Conservation (phyloP, 2,329 filamentous ascomycete genomes). For the Tolypocladium paradoxum region DNA sequence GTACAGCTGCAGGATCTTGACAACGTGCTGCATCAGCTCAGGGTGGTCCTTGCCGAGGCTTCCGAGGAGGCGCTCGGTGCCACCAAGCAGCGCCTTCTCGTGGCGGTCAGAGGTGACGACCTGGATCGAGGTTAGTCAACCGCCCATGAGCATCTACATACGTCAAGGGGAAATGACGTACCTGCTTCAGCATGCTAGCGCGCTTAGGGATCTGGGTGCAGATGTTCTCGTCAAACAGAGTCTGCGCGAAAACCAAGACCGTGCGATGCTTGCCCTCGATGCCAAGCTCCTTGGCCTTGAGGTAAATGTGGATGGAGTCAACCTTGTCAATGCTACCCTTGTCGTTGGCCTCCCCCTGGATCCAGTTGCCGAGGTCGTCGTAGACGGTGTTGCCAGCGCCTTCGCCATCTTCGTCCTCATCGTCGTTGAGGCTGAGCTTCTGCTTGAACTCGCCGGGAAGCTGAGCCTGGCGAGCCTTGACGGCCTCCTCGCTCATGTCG, state of each 20-base stretch:
- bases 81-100: slow-evolving; percentile 89
- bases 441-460: slow-evolving; percentile 93
- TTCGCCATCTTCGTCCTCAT: slow-evolving; percentile 72
- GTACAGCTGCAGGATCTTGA: slow-evolving; percentile 78
- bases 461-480: slow-evolving; percentile 86
- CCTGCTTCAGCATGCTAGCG: slow-evolving; percentile 79
- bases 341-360: slow-evolving; percentile 60
- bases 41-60: slow-evolving; percentile 63
- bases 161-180: slow-evolving; percentile 25
- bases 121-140: slow-evolving; percentile 2
- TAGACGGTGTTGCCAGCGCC: slow-evolving; percentile 66
- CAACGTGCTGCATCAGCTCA: slow-evolving; percentile 63
- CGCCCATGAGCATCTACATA: not conserved
- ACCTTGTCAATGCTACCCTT: slow-evolving; percentile 69
- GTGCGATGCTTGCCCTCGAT: slow-evolving; percentile 94
- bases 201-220: slow-evolving; percentile 77
- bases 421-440: slow-evolving; percentile 73
- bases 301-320: slow-evolving; percentile 81
- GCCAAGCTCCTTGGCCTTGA: slow-evolving; percentile 93
- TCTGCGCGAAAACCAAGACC: slow-evolving; percentile 82
- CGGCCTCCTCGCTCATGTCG: slow-evolving; percentile 89
- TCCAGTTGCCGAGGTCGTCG: slow-evolving; percentile 88
- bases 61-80: slow-evolving; percentile 83
- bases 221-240: slow-evolving; percentile 86
- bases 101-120: slow-evolving; percentile 77